These are phyloP conservation scores for Coelastrella sp. DNA, from an alignment of 139 green algal genomes.

Conservation along the genomic window DNA sequence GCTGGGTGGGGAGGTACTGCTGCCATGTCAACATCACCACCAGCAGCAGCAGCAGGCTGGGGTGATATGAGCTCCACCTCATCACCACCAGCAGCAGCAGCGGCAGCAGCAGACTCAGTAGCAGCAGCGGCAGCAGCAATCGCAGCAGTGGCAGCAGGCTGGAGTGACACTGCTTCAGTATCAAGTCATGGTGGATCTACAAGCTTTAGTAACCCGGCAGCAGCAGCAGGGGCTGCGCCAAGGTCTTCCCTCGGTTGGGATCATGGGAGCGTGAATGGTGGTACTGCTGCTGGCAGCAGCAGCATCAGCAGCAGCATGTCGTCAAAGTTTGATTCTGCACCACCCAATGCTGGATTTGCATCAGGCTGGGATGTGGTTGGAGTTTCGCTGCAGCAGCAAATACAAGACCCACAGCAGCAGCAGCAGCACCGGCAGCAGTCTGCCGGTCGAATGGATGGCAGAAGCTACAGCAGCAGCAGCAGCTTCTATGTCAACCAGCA, in stretches of 20 bases:
- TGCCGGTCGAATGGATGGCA: background rate
- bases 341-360: background rate
- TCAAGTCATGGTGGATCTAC: too few species aligned
- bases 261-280: background rate
- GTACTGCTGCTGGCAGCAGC: too few species aligned
- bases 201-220: too few species aligned
- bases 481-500: background rate
- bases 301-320: background rate
- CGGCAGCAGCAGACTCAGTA: background rate
- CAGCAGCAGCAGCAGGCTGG: slow-evolving; percentile 13
- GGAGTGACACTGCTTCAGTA: background rate
- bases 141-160: background rate
- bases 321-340: background rate
- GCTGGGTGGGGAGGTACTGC: background rate
- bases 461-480: slow-evolving; percentile 24
- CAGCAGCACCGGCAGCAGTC: background rate
- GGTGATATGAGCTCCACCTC: background rate
- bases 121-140: background rate
- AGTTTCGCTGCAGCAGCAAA: background rate
- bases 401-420: background rate
- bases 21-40: background rate
- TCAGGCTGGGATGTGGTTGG: background rate
- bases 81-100: background rate
- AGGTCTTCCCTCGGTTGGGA: background rate
- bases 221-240: background rate